These are phyloP conservation scores for Coprinellus micaceus DNA, from an alignment of 768 basidiomycete species.

Conservation along the genomic window DNA sequence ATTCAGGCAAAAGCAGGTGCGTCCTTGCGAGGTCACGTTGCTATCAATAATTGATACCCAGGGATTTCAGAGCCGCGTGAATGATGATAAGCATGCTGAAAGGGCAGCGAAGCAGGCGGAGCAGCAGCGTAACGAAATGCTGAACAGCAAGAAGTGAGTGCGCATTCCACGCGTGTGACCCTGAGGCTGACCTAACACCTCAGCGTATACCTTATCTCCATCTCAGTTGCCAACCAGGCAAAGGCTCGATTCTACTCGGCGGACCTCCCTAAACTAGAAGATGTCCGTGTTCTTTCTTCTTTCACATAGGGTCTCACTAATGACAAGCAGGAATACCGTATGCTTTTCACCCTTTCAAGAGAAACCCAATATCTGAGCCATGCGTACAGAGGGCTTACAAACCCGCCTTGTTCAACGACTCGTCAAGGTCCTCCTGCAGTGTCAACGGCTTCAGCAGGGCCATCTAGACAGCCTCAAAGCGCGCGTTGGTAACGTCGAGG, in stretches of 20 bases:
- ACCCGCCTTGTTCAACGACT: conserved; percentile 56
- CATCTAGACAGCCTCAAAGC: conserved; percentile 60
- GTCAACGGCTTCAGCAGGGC: conserved; percentile 53
- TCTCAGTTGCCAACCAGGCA: conserved; percentile 60
- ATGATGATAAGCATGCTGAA: conserved; percentile 74
- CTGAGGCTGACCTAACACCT: neutral
- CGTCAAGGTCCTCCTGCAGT: conserved; percentile 49
- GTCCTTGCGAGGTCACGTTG: neutral
- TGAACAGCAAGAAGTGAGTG: conserved; percentile 73
- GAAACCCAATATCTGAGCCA: neutral
- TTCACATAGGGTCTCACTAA: conserved; percentile 8
- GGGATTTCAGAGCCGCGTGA: conserved; percentile 50
- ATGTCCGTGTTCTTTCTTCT: conserved; percentile 46
- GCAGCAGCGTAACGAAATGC: conserved; percentile 73
- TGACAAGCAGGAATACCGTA: conserved; percentile 63
- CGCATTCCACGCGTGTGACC: conserved; percentile 7
- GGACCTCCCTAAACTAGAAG: conserved; percentile 65
- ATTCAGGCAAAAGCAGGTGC: conserved; percentile 77
- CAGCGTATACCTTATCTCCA: conserved; percentile 71
- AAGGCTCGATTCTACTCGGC: conserved; percentile 71
- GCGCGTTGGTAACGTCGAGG: conserved; percentile 44
- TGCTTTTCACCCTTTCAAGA: conserved; percentile 20
- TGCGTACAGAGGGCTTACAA: conserved; percentile 65
- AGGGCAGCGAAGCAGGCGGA: conserved; percentile 71
- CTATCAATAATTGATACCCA: conserved; percentile 1